Evolutionary conservation across 768 basidiomycete species (phyloP), one percentile per base, ranked within the genome.

Genomic region (Podaxis sp.): DNA sequence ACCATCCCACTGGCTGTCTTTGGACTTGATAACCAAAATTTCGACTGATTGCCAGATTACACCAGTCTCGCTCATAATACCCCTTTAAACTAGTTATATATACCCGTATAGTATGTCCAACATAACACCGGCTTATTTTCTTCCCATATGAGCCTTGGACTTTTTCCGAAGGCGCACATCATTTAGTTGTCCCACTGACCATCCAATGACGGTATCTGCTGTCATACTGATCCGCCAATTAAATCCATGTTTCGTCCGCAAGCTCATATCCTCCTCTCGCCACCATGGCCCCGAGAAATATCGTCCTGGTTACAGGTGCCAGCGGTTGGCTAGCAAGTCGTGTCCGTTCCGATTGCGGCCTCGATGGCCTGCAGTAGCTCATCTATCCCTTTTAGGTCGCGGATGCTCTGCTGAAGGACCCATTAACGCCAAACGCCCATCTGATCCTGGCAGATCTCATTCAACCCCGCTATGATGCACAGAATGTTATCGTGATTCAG

Each of bases 371-470:
- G 18, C 21, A n/a, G 25, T 47, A n/a, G 25, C 53, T 54, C 10
- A 61, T 54, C 4, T 52, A 16, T 5, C 18, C 14, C 13, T 16
- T 25, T 14, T 62, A 80, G 80, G 73, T 81, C 9, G 71, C 73
- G 6, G 65, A 68, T 32, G 73, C 73, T 9, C 63, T 80, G 5
- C 50, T 63, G 1, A 65, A 65, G 40, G 76, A 79, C 58, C 61
- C 69, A 5, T 60, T 61, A 47, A 74, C 71, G 9, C 75, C 76
- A 23, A 66, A 79, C 62, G 68, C 76, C 28, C 73, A 74, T 27
- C 73, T 86, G 51, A 82, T 85, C 60, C 78, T 85, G 35, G 77
- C 74, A 54, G 84, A 85, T 63, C 76, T 84, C 47, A 71, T 76
- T 37, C 71, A 76, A 56, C 78, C 77, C 28, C 73, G 68, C 7